Conservation (phyloP, 805 yeast genomes). For the Clavispora fructus region DNA sequence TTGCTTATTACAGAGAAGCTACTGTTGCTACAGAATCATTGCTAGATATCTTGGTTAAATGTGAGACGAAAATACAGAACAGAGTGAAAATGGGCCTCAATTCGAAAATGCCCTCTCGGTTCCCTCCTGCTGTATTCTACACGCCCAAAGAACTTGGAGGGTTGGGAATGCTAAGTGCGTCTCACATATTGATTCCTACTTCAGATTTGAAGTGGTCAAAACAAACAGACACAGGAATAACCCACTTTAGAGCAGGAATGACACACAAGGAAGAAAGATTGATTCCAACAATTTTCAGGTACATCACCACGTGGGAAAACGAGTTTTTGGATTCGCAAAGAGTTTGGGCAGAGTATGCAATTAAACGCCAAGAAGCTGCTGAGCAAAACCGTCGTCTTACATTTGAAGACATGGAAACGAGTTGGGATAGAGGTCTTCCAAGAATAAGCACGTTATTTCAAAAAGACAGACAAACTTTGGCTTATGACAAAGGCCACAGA, state of each 20-base stretch:
- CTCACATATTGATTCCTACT: slow-evolving; percentile 91
- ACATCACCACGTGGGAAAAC: slow-evolving; percentile 93
- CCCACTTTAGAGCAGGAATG: slow-evolving; percentile 94
- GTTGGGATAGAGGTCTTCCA: slow-evolving; percentile 97
- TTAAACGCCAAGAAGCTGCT: slow-evolving; percentile 79
- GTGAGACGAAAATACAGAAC: slow-evolving; percentile 91
- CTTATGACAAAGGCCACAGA: slow-evolving; percentile 92
- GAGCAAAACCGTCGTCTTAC: slow-evolving; percentile 82
- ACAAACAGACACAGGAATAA: slow-evolving; percentile 91
- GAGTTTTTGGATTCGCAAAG: slow-evolving; percentile 91
- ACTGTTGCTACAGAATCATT: slow-evolving; percentile 75
- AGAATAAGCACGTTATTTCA: slow-evolving; percentile 93
- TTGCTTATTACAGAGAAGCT: slow-evolving; percentile 91
- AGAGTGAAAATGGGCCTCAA: slow-evolving; percentile 91
- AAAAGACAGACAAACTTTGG: slow-evolving; percentile 89
- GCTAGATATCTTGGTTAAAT: slow-evolving; percentile 76
- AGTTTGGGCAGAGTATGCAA: slow-evolving; percentile 97
- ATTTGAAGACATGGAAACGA: slow-evolving; percentile 87
- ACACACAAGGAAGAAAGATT: slow-evolving; percentile 70
- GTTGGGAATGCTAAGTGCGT: slow-evolving; percentile 94
- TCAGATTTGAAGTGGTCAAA: slow-evolving; percentile 87
- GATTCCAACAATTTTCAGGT: slow-evolving; percentile 91
- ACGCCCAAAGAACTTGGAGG: slow-evolving; percentile 98
- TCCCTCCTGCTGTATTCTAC: slow-evolving; percentile 98
- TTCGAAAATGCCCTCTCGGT: slow-evolving; percentile 97